Base-by-base conservation (phyloP, 371 early-diverging fungal genomes). In the Blakeslea trispora region DNA sequence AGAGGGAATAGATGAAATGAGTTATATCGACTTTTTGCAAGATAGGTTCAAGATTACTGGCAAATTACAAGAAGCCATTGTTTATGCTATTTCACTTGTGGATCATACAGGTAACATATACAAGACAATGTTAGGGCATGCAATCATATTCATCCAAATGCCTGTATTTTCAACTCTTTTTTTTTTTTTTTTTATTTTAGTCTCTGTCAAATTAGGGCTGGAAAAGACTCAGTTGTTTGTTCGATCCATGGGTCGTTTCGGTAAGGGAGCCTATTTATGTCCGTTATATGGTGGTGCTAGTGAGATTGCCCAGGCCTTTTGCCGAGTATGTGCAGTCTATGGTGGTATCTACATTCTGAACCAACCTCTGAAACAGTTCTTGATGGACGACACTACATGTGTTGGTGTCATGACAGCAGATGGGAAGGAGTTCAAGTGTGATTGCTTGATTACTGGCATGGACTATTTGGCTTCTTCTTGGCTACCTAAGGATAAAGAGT, bases 251-350 rank as follows among this genome's bases (percentile, higher is more conserved):
- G 98, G 98, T 11, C 82, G 93, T 8, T 97, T 86, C 68, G 94
- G 94, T 15, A 83, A 82, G 48, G 90, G 92, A 42, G 89, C 90
- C 2, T 93, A 90, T 55, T 68, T 97, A 24, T 82, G 85, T 47
- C 84, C 91, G 2, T 66, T 93, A 32, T 95, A 97, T 75, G 98
- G 98, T 11, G 89, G 91, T 17, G 91, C 89, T 11, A 90, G 92
- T 37, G 96, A 97, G 71, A 80, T 95, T 14, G 82, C 91, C 0
- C 98, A 97, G 71, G 89, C 93, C 1, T 96, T 96, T 68, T 95
- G 95, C 19, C 88, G 91, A 61, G 73, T 87, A 5, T 90, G 90
- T 46, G 96, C 96, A 13, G 96, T 96, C 0, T 87, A 89, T 62
- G 95, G 95, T 34, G 95, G 96, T 19, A 84, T 85, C 6, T 96